Conservation (phyloP, 495 filamentous ascomycete genomes). For the Neurospora sp. region DNA sequence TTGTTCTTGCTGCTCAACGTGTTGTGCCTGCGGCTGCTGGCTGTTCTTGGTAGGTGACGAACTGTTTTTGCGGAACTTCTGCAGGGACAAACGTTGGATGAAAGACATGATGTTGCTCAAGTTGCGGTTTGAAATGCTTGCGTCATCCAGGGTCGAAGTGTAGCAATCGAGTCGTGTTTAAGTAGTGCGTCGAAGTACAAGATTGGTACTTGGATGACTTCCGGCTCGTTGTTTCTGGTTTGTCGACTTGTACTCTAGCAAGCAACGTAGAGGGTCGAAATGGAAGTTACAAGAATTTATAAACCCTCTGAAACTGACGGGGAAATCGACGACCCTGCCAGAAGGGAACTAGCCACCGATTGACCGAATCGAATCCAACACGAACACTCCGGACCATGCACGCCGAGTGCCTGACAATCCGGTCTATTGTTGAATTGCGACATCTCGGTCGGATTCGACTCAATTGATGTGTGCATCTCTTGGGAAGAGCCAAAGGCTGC, state of each 20-base stretch:
- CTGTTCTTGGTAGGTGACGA: neutral
- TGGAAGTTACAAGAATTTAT: neutral
- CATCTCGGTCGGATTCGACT: constrained; percentile 6
- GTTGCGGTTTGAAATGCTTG: neutral
- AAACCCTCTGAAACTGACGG: neutral
- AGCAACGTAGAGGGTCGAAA: neutral
- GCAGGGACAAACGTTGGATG: constrained; percentile 14
- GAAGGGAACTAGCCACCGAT: neutral
- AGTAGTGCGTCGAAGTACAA: neutral
- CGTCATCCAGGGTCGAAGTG: neutral
- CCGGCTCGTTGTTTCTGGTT: neutral
- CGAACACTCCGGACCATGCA: neutral
- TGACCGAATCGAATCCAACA: neutral
- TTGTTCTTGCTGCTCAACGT: neutral
- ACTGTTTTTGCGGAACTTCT: constrained; percentile 2
- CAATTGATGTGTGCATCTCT: neutral
- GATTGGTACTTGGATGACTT: neutral
- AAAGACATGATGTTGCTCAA: constrained; percentile 9
- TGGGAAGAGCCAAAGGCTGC: neutral
- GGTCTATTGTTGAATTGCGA: constrained; percentile 11
- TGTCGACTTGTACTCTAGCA: neutral
- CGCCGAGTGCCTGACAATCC: neutral
- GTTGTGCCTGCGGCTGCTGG: neutral
- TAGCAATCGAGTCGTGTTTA: neutral
- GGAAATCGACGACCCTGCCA: neutral